Conservation (phyloP, 768 basidiomycete genomes). For the Boletus rufocinnamomeus region DNA sequence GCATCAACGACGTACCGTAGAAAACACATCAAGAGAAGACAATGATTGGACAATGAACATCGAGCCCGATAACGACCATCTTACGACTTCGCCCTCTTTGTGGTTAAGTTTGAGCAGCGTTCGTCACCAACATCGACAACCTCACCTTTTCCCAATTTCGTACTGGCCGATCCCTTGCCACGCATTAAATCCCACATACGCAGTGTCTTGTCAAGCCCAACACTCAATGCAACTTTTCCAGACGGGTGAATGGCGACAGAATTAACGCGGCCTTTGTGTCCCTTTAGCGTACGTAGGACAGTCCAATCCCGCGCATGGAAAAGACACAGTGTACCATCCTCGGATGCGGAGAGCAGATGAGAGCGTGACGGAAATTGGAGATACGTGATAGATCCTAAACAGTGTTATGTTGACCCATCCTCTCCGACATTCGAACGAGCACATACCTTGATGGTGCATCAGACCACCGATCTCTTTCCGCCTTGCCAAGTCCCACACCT, state of each 20-base stretch:
- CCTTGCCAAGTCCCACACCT: conserved; percentile 93
- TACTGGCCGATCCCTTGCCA: conserved; percentile 86
- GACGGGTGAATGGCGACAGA: conserved; percentile 89
- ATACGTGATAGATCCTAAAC: conserved; percentile 85
- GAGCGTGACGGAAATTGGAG: conserved; percentile 86
- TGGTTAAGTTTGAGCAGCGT: not conserved
- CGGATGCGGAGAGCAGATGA: conserved; percentile 88
- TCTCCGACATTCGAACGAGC: not conserved
- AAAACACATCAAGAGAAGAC: conserved; percentile 78
- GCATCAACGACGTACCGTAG: conserved; percentile 51
- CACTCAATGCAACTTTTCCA: conserved; percentile 87
- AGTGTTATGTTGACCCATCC: not conserved
- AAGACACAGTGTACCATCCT: conserved; percentile 87
- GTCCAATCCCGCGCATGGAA: conserved; percentile 96
- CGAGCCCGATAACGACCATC: conserved; percentile 79
- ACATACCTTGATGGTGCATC: conserved; percentile 90
- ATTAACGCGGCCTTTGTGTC: conserved; percentile 93
- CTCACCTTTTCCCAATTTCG: conserved; percentile 85
- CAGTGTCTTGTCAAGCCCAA: conserved; percentile 85
- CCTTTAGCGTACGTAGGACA: conserved; percentile 82
- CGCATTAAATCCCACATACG: conserved; percentile 99
- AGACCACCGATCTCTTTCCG: conserved; percentile 93
- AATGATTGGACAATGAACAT: conserved; percentile 80
- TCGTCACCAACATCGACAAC: not conserved
- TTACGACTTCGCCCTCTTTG: conserved; percentile 88